Evolutionary conservation across 306 rosid species (phyloP), one percentile per base, ranked within the genome.

Genomic region (Mimosa pudica): DNA sequence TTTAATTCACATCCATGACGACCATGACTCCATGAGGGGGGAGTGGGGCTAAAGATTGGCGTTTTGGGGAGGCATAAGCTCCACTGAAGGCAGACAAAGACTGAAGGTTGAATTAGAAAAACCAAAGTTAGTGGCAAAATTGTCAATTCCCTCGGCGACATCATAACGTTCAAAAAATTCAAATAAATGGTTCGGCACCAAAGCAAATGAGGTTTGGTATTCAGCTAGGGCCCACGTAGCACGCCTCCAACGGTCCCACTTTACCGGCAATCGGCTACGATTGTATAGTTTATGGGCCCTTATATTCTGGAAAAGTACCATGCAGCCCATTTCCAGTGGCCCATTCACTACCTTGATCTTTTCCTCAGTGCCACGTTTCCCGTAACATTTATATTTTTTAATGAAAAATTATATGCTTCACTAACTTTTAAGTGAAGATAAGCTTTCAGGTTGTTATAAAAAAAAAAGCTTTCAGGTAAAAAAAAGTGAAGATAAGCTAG

Each of bases 81-180:
- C 7, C 67, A 11, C 17, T 1, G 30, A 24, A 5, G 7, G 42
- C 55, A n/a, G 17, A 44, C 57, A 20, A 3, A 11, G 17, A 2
- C 6, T 18, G 42, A 12, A 45, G 68, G 68, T 38, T 46, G 8
- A 42, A 5, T 5, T 2, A 41, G 13, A 8, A 62, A n/a, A 63
- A 55, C 11, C 30, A 35, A 14, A 46, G 48, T 10, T 0, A 20
- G 55, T 79, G 87, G 79, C 60, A 76, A 17, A 68, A 41, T 66
- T 62, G 90, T 80, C 84, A 85, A 63, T 68, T 79, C 32, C 9
- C n/a, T 3, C 16, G 42, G 10, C 24, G 48, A 69, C 24, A 54
- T 80, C 41, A 64, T 86, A 90, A 90, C 93, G 93, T 89, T 90
- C 90, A 76, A 89, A 89, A 90, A 81, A 74, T 92, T 92, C 89